A percentile compares a stretch with the other conserved stretches of the same genome.
phyloP scores from a whole-genome alignment of 2,329 filamentous ascomycete genomes.

The Trichoderma atroviride region DNA sequence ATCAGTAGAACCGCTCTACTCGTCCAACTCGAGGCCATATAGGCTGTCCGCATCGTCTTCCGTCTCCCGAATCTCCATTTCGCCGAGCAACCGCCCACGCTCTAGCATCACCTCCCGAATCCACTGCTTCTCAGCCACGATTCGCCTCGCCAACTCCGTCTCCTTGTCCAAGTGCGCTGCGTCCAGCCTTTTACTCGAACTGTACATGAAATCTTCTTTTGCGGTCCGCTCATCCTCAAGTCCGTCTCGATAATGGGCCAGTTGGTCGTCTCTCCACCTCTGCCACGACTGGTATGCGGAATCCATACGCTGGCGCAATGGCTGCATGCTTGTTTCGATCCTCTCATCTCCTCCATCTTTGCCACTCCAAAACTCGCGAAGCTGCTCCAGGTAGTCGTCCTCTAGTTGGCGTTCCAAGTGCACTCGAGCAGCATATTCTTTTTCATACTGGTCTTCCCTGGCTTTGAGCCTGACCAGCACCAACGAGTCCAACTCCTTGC shows the following conservation, averaged over 20 bases:
- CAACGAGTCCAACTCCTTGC: constrained; percentile 34
- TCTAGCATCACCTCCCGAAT: constrained; percentile 49
- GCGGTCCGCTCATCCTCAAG: constrained; percentile 46
- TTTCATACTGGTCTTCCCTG: constrained; percentile 40
- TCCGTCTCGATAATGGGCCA: constrained; percentile 41
- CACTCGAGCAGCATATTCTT: constrained; percentile 47
- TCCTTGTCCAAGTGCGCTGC: constrained; percentile 37
- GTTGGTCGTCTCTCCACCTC: constrained; percentile 45
- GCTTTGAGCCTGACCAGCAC: constrained; percentile 38
- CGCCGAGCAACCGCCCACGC: constrained; percentile 46
- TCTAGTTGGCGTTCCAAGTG: constrained; percentile 49
- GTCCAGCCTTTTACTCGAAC: constrained; percentile 39
- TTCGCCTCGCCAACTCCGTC: constrained; percentile 39
- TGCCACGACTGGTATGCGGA: constrained; percentile 45
- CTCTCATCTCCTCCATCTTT: constrained; percentile 38
- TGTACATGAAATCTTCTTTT: constrained; percentile 48
- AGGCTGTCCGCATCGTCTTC: constrained; percentile 45
- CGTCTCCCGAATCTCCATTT: constrained; percentile 48
- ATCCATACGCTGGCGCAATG: constrained; percentile 47
- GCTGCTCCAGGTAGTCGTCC: constrained; percentile 45
- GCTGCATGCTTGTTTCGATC: constrained; percentile 40
- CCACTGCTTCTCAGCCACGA: constrained; percentile 53
- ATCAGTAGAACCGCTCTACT: neutral
- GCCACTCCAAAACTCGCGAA: constrained; percentile 45
- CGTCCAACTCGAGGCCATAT: constrained; percentile 32